Percentiles rank a stretch among this genome's conserved stretches.
phyloP scores from a whole-genome alignment of 352 stramenopile genomes.

The Pythium oligandrum region DNA sequence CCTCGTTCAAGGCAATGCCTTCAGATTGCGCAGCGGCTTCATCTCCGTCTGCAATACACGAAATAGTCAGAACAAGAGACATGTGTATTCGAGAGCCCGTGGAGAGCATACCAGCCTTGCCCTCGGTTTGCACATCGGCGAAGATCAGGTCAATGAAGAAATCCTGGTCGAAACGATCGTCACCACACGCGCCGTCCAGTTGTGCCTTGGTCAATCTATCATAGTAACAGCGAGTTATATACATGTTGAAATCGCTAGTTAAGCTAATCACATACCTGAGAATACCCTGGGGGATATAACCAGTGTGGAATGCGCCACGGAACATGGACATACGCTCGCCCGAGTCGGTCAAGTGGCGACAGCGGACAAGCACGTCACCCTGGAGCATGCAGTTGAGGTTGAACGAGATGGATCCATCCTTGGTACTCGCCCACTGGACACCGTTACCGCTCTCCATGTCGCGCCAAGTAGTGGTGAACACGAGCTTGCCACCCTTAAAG shows the following conservation, averaged over 20 bases:
- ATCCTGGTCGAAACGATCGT: slow-evolving; percentile 92
- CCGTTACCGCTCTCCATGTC: slow-evolving; percentile 84
- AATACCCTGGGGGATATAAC: slow-evolving; percentile 95
- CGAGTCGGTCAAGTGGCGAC: slow-evolving; percentile 90
- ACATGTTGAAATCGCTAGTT: not conserved
- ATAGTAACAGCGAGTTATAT: not conserved
- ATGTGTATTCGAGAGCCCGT: no score
- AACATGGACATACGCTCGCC: slow-evolving; percentile 95
- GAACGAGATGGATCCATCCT: slow-evolving; percentile 91
- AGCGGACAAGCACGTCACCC: slow-evolving; percentile 95
- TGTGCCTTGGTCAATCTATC: slow-evolving; percentile 93
- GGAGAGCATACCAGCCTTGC: slow-evolving; percentile 11
- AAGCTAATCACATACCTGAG: slow-evolving; percentile 53
- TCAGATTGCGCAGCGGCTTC: slow-evolving; percentile 27
- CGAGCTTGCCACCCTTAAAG: slow-evolving; percentile 95
- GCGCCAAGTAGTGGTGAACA: slow-evolving; percentile 92
- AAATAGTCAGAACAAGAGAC: no score
- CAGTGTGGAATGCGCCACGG: slow-evolving; percentile 97
- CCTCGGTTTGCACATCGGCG: slow-evolving; percentile 87
- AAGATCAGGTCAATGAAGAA: slow-evolving; percentile 98
- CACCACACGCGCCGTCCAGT: slow-evolving; percentile 92
- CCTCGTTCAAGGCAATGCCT: slow-evolving; percentile 66
- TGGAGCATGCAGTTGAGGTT: slow-evolving; percentile 96
- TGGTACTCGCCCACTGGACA: slow-evolving; percentile 88
- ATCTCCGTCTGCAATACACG: no score